A percentile compares a stretch with the other conserved stretches of the same genome.
phyloP scores from a whole-genome alignment of 257 asterid species.

The Gardenia jasminoides region DNA sequence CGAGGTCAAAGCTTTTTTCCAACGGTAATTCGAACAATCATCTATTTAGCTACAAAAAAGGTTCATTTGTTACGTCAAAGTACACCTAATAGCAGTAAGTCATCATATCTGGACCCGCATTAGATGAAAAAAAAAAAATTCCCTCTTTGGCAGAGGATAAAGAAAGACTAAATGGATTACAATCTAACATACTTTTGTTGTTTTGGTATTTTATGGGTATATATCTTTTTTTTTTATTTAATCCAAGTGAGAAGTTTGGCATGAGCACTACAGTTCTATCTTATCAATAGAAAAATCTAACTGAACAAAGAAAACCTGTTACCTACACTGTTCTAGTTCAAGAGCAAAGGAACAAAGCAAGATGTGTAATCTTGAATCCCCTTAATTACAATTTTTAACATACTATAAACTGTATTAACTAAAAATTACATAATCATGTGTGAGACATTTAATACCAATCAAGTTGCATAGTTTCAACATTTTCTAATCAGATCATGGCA shows the following conservation, averaged over 20 bases:
- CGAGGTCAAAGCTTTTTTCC: background rate
- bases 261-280: background rate
- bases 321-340: background rate
- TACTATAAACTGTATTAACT: background rate
- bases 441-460: background rate
- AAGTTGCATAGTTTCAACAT: background rate
- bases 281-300: background rate
- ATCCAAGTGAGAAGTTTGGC: background rate
- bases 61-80: background rate
- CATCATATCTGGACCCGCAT: background rate
- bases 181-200: background rate
- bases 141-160: background rate
- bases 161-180: background rate
- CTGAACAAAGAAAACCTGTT: background rate
- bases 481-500: background rate
- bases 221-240: background rate
- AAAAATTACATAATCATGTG: background rate
- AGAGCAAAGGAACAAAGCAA: background rate
- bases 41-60: background rate
- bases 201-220: background rate
- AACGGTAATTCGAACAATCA: background rate
- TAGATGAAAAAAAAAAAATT: background rate
- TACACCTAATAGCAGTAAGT: background rate
- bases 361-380: background rate
- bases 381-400: background rate